A percentile compares a stretch with the other conserved stretches of the same genome.
Conservation (phyloP, 1,139 yeast genomes). For the Geotrichum europaeum region DNA sequence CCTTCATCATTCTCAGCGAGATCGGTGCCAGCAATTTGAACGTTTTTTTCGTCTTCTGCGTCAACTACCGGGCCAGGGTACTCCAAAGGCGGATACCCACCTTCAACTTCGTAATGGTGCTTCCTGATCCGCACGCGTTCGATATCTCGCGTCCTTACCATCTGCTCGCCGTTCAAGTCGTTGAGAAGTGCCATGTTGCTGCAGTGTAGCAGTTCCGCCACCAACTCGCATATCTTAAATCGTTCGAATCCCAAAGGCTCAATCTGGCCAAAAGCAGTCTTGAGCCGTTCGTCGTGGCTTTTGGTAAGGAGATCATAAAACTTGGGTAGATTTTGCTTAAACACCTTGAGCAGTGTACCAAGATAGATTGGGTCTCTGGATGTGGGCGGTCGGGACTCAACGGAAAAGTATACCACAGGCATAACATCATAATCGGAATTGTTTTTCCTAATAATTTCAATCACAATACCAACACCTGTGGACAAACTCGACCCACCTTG, state of each 20-base stretch:
- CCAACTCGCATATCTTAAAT: slow-evolving; percentile 87
- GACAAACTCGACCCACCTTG: slow-evolving; percentile 88
- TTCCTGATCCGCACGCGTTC: slow-evolving; percentile 48
- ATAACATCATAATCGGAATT: slow-evolving; percentile 92
- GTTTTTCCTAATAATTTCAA: slow-evolving; percentile 90
- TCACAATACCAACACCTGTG: slow-evolving; percentile 92
- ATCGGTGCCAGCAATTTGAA: slow-evolving; percentile 18
- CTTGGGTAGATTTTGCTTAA: slow-evolving; percentile 66
- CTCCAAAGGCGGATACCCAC: slow-evolving; percentile 1
- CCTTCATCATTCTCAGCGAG: slow-evolving; percentile 23
- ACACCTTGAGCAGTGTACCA: slow-evolving; percentile 77
- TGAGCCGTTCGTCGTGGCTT: slow-evolving; percentile 37
- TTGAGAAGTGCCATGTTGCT: slow-evolving; percentile 93
- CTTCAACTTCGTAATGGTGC: slow-evolving; percentile 12
- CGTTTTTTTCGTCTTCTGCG: neutral
- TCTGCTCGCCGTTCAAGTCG: slow-evolving; percentile 74
- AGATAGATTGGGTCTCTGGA: slow-evolving; percentile 92
- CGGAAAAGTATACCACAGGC: slow-evolving; percentile 79
- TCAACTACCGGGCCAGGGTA: neutral
- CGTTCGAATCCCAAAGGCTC: slow-evolving; percentile 95
- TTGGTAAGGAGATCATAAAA: slow-evolving; percentile 53
- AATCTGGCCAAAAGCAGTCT: slow-evolving; percentile 66
- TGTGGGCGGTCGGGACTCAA: slow-evolving; percentile 90
- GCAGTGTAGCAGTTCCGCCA: slow-evolving; percentile 92
- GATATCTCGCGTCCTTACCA: slow-evolving; percentile 69